Percentiles rank a stretch among this genome's conserved stretches.
phyloP scores from a whole-genome alignment of 2,329 filamentous ascomycete species.

The Neonectria hederae region DNA sequence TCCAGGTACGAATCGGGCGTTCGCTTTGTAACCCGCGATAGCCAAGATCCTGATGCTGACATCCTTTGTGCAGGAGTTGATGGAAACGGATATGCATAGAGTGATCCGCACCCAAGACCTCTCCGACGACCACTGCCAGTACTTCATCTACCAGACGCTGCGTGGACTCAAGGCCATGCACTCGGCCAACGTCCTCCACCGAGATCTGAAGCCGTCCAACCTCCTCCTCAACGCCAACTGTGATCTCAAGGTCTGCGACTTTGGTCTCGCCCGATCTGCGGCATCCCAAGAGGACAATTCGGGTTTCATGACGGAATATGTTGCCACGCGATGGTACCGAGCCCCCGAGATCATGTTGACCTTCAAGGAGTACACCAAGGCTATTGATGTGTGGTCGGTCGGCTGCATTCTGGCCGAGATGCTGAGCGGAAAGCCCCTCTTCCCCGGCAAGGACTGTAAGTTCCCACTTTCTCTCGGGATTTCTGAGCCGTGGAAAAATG shows the following conservation, averaged over 20 bases:
- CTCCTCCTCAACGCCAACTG: slow-evolving; percentile 97
- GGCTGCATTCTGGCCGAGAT: slow-evolving; percentile 98
- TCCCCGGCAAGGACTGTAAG: slow-evolving; percentile 98
- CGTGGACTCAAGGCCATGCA: slow-evolving; percentile 99
- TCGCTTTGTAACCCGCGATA: neutral
- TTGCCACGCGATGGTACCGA: slow-evolving; percentile 98
- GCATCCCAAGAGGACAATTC: slow-evolving; percentile 99
- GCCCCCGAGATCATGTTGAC: slow-evolving; percentile 99
- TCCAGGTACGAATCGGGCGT: slow-evolving; percentile 73
- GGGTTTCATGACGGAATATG: slow-evolving; percentile 99
- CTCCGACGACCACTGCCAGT: slow-evolving; percentile 99
- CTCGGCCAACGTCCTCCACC: slow-evolving; percentile 96
- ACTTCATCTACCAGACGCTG: slow-evolving; percentile 99
- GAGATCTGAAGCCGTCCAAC: slow-evolving; percentile 97
- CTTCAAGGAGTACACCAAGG: slow-evolving; percentile 99
- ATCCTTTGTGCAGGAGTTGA: slow-evolving; percentile 75
- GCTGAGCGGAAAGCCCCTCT: slow-evolving; percentile 97
- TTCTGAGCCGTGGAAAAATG: neutral
- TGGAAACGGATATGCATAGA: slow-evolving; percentile 99
- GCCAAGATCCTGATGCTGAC: slow-evolving; percentile 14
- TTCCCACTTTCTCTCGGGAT: slow-evolving; percentile 34
- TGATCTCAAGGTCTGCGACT: slow-evolving; percentile 98
- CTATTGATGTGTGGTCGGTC: slow-evolving; percentile 99
- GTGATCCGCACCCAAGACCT: slow-evolving; percentile 98
- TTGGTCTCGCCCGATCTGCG: slow-evolving; percentile 92